Conservation (phyloP, 305 asterid species). For the Rubia balearica region DNA sequence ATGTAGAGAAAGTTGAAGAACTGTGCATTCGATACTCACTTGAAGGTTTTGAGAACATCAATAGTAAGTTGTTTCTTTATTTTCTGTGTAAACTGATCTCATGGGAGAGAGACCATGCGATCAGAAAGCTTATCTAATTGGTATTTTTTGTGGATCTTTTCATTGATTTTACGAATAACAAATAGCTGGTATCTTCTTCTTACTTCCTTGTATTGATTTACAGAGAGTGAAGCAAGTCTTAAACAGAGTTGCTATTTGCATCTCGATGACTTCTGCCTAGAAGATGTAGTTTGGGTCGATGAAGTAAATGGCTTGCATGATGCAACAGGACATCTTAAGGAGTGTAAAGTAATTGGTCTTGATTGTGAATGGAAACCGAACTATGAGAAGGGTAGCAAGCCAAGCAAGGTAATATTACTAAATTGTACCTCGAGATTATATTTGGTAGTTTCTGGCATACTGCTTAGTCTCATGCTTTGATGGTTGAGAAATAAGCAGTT, state of each 20-base stretch:
- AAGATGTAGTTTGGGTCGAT: slow-evolving; percentile 84
- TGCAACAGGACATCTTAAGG: slow-evolving; percentile 56
- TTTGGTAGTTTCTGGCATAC: neutral
- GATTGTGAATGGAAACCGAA: slow-evolving; percentile 98
- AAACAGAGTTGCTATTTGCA: slow-evolving; percentile 46
- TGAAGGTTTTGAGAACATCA: slow-evolving; percentile 55
- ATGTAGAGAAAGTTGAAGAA: slow-evolving; percentile 86
- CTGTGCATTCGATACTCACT: slow-evolving; percentile 74
- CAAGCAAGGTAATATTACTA: slow-evolving; percentile 53
- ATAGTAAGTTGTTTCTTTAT: slow-evolving; percentile 44
- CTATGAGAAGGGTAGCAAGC: slow-evolving; percentile 67
- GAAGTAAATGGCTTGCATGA: slow-evolving; percentile 43
- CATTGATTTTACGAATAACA: neutral
- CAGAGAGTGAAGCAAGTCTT: slow-evolving; percentile 50
- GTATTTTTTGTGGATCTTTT: neutral
- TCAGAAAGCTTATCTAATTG: neutral
- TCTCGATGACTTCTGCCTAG: slow-evolving; percentile 61
- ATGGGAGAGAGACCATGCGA: neutral
- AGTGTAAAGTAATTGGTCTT: slow-evolving; percentile 76
- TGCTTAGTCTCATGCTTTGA: neutral
- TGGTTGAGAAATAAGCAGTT: neutral
- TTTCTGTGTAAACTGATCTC: neutral
- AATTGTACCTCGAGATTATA: neutral
- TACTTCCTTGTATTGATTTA: slow-evolving; percentile 16
- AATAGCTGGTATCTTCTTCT: neutral